Base-by-base conservation (phyloP, 495 filamentous ascomycete species). In the Lasiosphaeris hirsuta region DNA sequence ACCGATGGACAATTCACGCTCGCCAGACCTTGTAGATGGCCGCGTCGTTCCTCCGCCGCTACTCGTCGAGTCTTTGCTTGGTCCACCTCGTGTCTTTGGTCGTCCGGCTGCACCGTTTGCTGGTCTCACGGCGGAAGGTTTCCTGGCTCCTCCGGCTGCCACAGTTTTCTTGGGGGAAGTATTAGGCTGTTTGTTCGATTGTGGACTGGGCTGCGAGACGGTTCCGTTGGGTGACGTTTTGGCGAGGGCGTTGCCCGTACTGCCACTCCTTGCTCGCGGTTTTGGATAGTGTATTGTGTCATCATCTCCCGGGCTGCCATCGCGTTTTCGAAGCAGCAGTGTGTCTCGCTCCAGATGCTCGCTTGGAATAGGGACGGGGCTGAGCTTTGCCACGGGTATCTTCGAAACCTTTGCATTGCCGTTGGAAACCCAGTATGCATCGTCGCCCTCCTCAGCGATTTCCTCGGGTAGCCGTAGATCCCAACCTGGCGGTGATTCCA, bases 391-490 rank as follows among this genome's bases (percentile, higher is more conserved):
- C 40, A 97, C 78, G 0, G 94, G 94, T 60, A 98, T 97, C 19
- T 89, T 81, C 30, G 92, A 97, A 64, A 35, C 64, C 69, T 53
- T 76, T 75, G 37, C 71, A 23, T 60, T 63, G 39, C 65, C 67
- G 45, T 65, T 75, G 7, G 69, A 63, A 35, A 74, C 61, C 51
- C 63, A 75, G 52, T 74, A 78, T 36, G 75, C 74, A 37, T 30
- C 23, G 23, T 77, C 75, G 30, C 73, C 72, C 33, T 92, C 86
- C 18, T 86, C 83, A 10, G 88, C 86, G 59, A 88, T 86, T 62
- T 96, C 93, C 64, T 93, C 88, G 7, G 89, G 88, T 36, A 83
- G 82, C 54, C 90, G 84, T 40, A 93, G 77, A 67, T 96, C 89
- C 82, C 86, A 90, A 41, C 41, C 59, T 8, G 72, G 69, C 11